A percentile compares a stretch with the other conserved stretches of the same genome.
Evolutionary conservation across 179 eudicot species (phyloP).

Genomic region (Vitellaria paradoxa): DNA sequence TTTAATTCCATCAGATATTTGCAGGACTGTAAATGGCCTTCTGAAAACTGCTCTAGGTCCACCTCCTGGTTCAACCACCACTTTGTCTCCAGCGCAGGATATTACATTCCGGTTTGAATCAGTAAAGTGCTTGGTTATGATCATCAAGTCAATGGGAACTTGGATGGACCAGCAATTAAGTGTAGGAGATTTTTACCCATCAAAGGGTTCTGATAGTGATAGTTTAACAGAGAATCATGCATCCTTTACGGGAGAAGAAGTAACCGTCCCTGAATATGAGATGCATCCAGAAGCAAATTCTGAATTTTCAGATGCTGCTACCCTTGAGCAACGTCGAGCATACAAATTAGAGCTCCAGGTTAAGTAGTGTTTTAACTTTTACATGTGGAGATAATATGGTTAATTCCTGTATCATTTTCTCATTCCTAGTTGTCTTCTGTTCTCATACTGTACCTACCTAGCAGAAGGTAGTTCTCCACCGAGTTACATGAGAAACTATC

Average conservation of each 20-base stretch:
- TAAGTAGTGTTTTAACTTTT: slow-evolving; percentile 8
- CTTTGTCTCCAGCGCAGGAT: slow-evolving; percentile 88
- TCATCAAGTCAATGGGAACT: slow-evolving; percentile 83
- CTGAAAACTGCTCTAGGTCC: slow-evolving; percentile 97
- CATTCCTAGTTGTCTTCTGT: slow-evolving; percentile 7
- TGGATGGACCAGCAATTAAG: slow-evolving; percentile 97
- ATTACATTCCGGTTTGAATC: slow-evolving; percentile 87
- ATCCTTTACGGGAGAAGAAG: slow-evolving; percentile 61
- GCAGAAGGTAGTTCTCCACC: not conserved
- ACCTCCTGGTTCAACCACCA: slow-evolving; percentile 87
- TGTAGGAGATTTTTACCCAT: slow-evolving; percentile 51
- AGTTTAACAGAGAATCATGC: slow-evolving; percentile 39
- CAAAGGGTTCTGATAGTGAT: slow-evolving; percentile 52
- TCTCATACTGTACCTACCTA: not conserved
- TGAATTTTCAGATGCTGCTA: slow-evolving; percentile 81
- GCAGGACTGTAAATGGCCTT: slow-evolving; percentile 99
- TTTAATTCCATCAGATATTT: slow-evolving; percentile 89
- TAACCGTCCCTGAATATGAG: slow-evolving; percentile 57
- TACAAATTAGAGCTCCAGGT: slow-evolving; percentile 95
- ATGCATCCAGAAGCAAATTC: slow-evolving; percentile 64
- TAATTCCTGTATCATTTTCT: not conserved
- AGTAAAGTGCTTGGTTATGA: slow-evolving; percentile 85
- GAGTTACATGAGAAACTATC: not conserved
- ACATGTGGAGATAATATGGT: not conserved
- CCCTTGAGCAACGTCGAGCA: slow-evolving; percentile 94